phyloP scores from a whole-genome alignment of 2,329 filamentous ascomycete genomes.

The Metarhizium guizhouense region DNA sequence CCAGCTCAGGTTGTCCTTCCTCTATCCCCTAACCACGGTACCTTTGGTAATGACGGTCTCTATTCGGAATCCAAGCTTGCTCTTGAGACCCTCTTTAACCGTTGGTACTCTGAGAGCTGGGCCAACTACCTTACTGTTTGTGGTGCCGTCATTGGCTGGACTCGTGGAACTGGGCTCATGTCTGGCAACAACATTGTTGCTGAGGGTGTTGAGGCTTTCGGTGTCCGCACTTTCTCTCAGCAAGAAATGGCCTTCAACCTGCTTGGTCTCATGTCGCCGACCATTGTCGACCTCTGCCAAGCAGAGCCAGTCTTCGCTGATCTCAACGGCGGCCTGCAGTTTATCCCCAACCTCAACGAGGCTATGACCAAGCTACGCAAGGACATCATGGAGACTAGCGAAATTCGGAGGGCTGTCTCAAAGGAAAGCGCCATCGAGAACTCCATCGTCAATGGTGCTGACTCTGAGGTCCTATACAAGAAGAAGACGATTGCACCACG shows the following conservation, averaged over 20 bases:
- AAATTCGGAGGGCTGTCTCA: constrained; percentile 85
- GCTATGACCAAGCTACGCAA: constrained; percentile 89
- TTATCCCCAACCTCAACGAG: constrained; percentile 91
- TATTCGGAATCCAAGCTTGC: constrained; percentile 98
- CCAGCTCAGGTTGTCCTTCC: constrained; percentile 95
- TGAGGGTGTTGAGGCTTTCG: constrained; percentile 91
- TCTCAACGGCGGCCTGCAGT: constrained; percentile 94
- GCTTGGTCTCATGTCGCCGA: constrained; percentile 88
- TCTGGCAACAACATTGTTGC: constrained; percentile 95
- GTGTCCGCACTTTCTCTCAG: constrained; percentile 96
- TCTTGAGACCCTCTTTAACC: constrained; percentile 94
- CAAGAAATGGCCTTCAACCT: constrained; percentile 99
- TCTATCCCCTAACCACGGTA: constrained; percentile 95
- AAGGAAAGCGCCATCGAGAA: constrained; percentile 96
- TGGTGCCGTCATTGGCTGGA: constrained; percentile 98
- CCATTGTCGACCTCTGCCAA: constrained; percentile 92
- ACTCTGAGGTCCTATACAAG: constrained; percentile 87
- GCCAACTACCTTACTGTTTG: constrained; percentile 96
- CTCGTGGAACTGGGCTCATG: constrained; percentile 96
- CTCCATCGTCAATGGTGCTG: constrained; percentile 91
- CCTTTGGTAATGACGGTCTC: constrained; percentile 93
- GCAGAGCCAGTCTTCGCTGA: constrained; percentile 93
- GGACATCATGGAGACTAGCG: constrained; percentile 90
- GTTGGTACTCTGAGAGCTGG: constrained; percentile 98
- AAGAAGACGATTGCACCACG: constrained; percentile 88